Conservation (phyloP, 331 rosid species). For the Malus hybrid region DNA sequence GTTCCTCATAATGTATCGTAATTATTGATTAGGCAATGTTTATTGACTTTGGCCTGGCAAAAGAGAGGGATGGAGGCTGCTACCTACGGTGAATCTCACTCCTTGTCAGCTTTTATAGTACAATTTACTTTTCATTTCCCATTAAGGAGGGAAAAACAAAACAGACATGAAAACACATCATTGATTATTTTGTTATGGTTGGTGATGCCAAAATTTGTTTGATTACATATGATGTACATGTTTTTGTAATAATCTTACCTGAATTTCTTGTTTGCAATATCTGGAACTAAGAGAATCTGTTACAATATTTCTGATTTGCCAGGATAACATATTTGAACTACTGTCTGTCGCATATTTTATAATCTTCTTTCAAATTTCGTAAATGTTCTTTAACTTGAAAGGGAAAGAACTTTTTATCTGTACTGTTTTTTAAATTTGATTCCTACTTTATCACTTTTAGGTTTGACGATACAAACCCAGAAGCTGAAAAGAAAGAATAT, state of each 20-base stretch:
- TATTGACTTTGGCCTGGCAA: conserved; percentile 90
- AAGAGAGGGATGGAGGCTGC: conserved; percentile 88
- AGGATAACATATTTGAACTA: not conserved
- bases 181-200: not conserved
- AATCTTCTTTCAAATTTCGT: not conserved
- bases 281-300: not conserved
- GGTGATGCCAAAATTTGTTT: not conserved
- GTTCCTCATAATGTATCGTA: not conserved
- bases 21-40: conserved; percentile 78
- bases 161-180: not conserved
- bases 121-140: not conserved
- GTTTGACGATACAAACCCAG: conserved; percentile 94
- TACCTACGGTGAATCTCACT: conserved; percentile 54
- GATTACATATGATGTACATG: not conserved
- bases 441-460: conserved; percentile 32
- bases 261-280: not conserved
- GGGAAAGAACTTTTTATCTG: not conserved
- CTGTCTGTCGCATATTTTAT: not conserved
- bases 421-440: not conserved
- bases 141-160: not conserved
- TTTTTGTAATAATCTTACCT: not conserved
- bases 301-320: not conserved
- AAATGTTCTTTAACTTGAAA: not conserved
- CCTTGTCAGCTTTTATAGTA: not conserved
- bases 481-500: conserved; percentile 90